Conservation (phyloP, 257 asterid species). For the Vinca minor region DNA sequence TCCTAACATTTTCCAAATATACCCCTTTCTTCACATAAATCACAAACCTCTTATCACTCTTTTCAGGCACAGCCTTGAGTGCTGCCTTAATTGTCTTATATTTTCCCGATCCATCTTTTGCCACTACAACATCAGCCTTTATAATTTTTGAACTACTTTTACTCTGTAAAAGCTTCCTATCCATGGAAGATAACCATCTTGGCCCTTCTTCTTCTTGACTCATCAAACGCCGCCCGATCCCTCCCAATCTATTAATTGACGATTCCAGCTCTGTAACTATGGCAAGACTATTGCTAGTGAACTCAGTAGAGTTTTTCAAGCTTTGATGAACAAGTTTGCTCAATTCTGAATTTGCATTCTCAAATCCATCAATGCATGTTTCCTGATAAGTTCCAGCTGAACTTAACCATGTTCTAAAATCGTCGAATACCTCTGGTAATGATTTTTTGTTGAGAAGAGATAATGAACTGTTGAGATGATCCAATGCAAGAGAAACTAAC, state of each 20-base stretch:
- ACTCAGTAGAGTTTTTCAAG: slow-evolving; percentile 45
- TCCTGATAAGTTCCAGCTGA: slow-evolving; percentile 66
- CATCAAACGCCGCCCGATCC: slow-evolving; percentile 46
- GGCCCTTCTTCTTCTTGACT: slow-evolving; percentile 20
- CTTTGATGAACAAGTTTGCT: slow-evolving; percentile 3
- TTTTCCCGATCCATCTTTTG: slow-evolving; percentile 40
- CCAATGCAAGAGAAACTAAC: slow-evolving; percentile 31
- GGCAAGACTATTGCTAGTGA: slow-evolving; percentile 68
- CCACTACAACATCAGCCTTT: slow-evolving; percentile 39
- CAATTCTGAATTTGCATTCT: slow-evolving; percentile 11
- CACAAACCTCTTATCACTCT: slow-evolving; percentile 30
- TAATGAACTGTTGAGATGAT: slow-evolving; percentile 43
- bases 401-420: slow-evolving; percentile 69
- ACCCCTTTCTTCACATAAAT: slow-evolving; percentile 40
- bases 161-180: slow-evolving; percentile 31
- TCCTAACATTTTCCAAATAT: slow-evolving; percentile 33
- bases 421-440: slow-evolving; percentile 25
- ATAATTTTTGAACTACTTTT: slow-evolving; percentile 13
- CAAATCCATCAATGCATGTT: slow-evolving; percentile 61
- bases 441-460: slow-evolving; percentile 14
- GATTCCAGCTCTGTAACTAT: slow-evolving; percentile 10
- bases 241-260: slow-evolving; percentile 21
- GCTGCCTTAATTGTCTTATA: slow-evolving; percentile 34
- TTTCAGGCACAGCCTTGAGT: slow-evolving; percentile 35
- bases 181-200: slow-evolving; percentile 42